Base-by-base conservation (phyloP, 2,329 filamentous ascomycete species). In the Alternaria dauci region DNA sequence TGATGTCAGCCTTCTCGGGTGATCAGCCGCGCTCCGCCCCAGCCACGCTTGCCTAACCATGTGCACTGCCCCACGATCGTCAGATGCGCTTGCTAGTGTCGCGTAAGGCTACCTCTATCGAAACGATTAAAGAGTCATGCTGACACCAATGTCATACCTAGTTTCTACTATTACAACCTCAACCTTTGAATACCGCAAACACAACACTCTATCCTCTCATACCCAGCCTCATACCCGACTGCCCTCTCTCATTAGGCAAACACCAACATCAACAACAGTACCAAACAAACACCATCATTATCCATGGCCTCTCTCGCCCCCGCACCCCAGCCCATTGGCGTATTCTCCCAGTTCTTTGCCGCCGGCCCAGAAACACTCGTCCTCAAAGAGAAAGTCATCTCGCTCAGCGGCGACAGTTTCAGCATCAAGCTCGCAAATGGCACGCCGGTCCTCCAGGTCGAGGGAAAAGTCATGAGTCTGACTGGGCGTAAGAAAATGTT, bases 371-470 rank as follows among this genome's bases (percentile, higher is more conserved):
- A 68, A 58, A 86, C 84, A 2, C 77, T 91, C 7, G 72, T 86
- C 2, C 79, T 91, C 50, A 86, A 84, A 67, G 88, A 91, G 70
- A 88, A 87, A 67, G 80, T 89, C 18, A 73, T 88, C 59, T 89
- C 88, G 3, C 77, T 89, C 8, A 84, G 84, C 1, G 87, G 87
- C 58, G 88, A 91, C 78, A 86, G 83, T 74, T 91, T 90, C 77
- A 85, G 86, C 64, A 85, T 91, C 75, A 84, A 83, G 55, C 82
- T 85, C 5, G 77, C 82, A 44, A 83, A 82, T 59, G 87, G 87
- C 23, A 78, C 81, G 23, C 81, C 85, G 0, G 68, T 89, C 32
- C 76, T 89, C 63, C 82, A 83, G 63, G 84, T 89, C 43, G 78
- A 87, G 63, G 87, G 87, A 66, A 84, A 85, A 57, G 71, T 83